Evolutionary conservation across 2,329 filamentous ascomycete genomes (phyloP), one percentile per base, ranked within the genome.

Genomic region (Stagonosporopsis vannaccii): DNA sequence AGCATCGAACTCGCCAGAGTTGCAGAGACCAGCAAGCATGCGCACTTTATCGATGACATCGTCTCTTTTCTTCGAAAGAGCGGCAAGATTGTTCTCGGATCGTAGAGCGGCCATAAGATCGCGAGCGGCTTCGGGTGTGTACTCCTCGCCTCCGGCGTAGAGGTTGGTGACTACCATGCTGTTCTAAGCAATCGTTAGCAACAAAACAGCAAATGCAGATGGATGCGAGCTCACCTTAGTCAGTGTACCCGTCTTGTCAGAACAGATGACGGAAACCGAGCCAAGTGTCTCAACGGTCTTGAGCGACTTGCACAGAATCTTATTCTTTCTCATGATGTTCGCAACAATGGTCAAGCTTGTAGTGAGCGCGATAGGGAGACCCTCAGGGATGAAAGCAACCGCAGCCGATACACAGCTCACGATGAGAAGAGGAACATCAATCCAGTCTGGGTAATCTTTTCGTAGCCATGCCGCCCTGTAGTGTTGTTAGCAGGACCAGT

Each of bases 241-340:
- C 52, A 90, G 76, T 0, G 87, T 90, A 3, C 90, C 90, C 0
- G 89, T 92, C 78, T 92, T 92, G 71, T 92, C 90, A 0, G 88
- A 90, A 71, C 89, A 91, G 36, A 92, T 87, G 7, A 90, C 84
- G 0, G 87, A 89, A 1, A 91, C 89, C 0, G 87, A 82, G 0
- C 90, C 90, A 0, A 92, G 81, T 0, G 89, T 92, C 75, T 92
- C 90, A 0, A 91, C 89, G 0, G 90, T 92, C 76, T 90, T 90
- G 42, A 93, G 80, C 0, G 87, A 90, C 76, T 92, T 92, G 85
- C 89, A 92, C 8, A 92, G 82, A 39, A 92, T 87, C 69, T 89
- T 89, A 73, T 92, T 88, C 76, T 88, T 87, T 60, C 82, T 82
- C 90, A 93, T 92, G 64, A 90, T 82, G 61, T 89, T 90, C 19